phyloP scores from a whole-genome alignment of 2,329 filamentous ascomycete genomes.

The Diaporthe australafricana region DNA sequence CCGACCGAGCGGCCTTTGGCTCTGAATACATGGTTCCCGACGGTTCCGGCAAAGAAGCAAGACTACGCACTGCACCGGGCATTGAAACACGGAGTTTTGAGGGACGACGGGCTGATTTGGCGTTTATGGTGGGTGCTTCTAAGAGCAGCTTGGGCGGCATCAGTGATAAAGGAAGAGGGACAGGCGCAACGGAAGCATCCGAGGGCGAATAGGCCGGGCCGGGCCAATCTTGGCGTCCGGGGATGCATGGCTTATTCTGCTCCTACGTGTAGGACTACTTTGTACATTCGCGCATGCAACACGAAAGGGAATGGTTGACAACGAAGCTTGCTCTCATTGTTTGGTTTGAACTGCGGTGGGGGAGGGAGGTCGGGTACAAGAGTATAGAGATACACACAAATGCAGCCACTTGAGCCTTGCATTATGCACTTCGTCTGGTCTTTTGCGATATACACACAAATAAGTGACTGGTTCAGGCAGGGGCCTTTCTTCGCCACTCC shows the following conservation, averaged over 20 bases:
- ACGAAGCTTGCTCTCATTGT: neutral
- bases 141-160: neutral
- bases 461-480: neutral
- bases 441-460: neutral
- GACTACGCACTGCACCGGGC: neutral
- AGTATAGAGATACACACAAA: neutral
- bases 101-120: neutral
- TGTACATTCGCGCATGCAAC: conserved; percentile 11
- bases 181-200: neutral
- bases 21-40: neutral
- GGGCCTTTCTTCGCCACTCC: conserved; percentile 5
- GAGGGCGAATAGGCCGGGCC: neutral
- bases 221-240: neutral
- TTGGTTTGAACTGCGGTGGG: neutral
- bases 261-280: neutral
- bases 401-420: neutral
- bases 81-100: conserved; percentile 17
- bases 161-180: neutral
- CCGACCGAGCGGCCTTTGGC: neutral
- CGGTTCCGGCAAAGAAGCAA: neutral
- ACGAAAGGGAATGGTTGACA: neutral
- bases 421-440: neutral
- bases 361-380: neutral
- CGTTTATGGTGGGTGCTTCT: neutral
- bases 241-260: neutral